A percentile compares a stretch with the other conserved stretches of the same genome.
phyloP scores from a whole-genome alignment of 371 early-diverging fungal genomes.

The Apophysomyces trapeziformis region DNA sequence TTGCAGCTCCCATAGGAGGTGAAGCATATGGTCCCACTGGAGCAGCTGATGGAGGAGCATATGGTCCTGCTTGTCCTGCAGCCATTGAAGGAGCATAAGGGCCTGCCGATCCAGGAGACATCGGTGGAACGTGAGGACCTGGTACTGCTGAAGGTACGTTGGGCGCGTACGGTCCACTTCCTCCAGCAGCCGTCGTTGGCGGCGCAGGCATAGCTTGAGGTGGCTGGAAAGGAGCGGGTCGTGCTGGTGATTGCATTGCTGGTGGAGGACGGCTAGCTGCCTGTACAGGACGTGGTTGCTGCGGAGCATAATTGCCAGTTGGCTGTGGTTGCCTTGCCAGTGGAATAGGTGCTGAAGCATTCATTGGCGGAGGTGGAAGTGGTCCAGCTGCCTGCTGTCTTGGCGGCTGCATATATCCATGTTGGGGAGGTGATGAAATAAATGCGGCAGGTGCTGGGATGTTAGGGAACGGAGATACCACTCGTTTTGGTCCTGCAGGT shows the following conservation, averaged over 20 bases:
- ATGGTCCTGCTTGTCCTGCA: no score
- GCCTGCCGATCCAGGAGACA: not conserved
- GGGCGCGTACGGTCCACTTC: not conserved
- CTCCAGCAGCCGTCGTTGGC: not conserved
- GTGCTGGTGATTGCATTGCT: not conserved
- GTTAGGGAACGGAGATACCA: conserved; percentile 54
- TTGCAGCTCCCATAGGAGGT: conserved; percentile 11
- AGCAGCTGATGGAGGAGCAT: not conserved
- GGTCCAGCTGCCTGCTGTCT: conserved; percentile 15
- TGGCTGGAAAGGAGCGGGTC: conserved; percentile 1
- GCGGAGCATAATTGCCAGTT: not conserved
- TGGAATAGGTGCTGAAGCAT: conserved; percentile 34
- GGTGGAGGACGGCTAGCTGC: not conserved
- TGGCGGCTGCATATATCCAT: conserved; percentile 14
- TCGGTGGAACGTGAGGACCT: no score
- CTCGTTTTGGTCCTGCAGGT: conserved; percentile 37
- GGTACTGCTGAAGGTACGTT: not conserved
- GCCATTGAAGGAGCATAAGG: not conserved
- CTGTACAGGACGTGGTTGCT: not conserved
- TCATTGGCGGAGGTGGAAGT: conserved; percentile 45
- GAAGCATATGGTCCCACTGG: conserved; percentile 12
- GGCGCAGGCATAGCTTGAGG: conserved; percentile 1
- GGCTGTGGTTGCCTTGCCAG: conserved; percentile 11
- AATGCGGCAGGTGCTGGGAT: conserved; percentile 42
- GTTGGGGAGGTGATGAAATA: conserved; percentile 28